Percentiles rank a stretch among this genome's conserved stretches.
These are phyloP conservation scores for Cryphonectria japonica DNA, from an alignment of 2,329 filamentous ascomycete species.

Conservation along the genomic window DNA sequence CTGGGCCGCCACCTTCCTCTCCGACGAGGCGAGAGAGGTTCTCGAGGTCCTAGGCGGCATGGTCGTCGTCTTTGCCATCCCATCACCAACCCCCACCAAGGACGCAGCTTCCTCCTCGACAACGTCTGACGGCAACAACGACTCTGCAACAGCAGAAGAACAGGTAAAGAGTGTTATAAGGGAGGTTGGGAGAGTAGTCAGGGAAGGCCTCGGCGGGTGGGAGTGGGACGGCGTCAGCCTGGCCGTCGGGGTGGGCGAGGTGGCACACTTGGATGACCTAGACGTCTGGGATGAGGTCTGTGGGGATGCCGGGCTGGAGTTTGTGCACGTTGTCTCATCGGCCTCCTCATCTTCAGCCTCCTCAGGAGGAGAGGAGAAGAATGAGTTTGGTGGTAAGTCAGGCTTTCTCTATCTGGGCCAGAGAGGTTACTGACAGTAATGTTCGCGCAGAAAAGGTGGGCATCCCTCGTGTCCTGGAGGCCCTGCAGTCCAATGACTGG, in stretches of 20 bases:
- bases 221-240: constrained; percentile 68
- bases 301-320: constrained; percentile 63
- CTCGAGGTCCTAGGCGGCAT: constrained; percentile 63
- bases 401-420: no score
- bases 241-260: constrained; percentile 58
- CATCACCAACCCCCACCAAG: constrained; percentile 30
- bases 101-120: constrained; percentile 11
- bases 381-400: constrained; percentile 63
- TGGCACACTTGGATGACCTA: constrained; percentile 40
- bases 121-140: not conserved
- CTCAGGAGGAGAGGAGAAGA: constrained; percentile 44
- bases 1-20: constrained; percentile 64
- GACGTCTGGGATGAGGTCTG: constrained; percentile 67
- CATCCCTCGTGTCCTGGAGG: constrained; percentile 61
- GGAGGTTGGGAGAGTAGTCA: constrained; percentile 58
- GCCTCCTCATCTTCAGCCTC: not conserved
- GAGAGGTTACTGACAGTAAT: not conserved
- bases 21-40: constrained; percentile 65
- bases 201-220: constrained; percentile 61
- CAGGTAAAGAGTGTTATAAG: constrained; percentile 49
- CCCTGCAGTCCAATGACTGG: constrained; percentile 70
- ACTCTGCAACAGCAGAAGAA: constrained; percentile 18
- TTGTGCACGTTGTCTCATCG: constrained; percentile 51
- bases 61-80: constrained; percentile 56
- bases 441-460: constrained; percentile 57